These are phyloP conservation scores for Barnettozyma sp. DNA, from an alignment of 805 yeast genomes.

Conservation along the genomic window DNA sequence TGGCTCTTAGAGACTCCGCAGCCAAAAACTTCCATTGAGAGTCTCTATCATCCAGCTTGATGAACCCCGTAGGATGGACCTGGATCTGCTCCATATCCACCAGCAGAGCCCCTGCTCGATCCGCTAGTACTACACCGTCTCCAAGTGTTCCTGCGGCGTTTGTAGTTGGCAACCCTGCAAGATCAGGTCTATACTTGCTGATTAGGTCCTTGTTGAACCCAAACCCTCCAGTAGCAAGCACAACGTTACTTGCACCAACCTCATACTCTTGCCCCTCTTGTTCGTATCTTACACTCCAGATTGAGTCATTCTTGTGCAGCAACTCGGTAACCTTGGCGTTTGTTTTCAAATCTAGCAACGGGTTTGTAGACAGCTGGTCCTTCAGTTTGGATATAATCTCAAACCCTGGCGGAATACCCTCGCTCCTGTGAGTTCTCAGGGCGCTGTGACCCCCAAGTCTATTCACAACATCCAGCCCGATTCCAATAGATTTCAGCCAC, in stretches of 20 bases:
- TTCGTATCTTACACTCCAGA: slow-evolving; percentile 20
- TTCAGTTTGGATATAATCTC: slow-evolving; percentile 45
- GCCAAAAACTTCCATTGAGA: slow-evolving; percentile 48
- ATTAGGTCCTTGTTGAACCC: slow-evolving; percentile 35
- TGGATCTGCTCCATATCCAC: slow-evolving; percentile 55
- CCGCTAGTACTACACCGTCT: slow-evolving; percentile 49
- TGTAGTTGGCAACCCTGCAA: slow-evolving; percentile 43
- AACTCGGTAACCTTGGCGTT: slow-evolving; percentile 33
- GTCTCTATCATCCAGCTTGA: slow-evolving; percentile 35
- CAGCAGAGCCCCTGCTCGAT: slow-evolving; percentile 39
- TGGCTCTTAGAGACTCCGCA: slow-evolving; percentile 53
- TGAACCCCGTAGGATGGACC: slow-evolving; percentile 58
- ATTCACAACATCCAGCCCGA: slow-evolving; percentile 63
- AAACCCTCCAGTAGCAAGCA: slow-evolving; percentile 57
- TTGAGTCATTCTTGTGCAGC: not conserved
- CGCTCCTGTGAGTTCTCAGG: slow-evolving; percentile 77
- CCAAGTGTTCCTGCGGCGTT: slow-evolving; percentile 53
- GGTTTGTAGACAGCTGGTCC: slow-evolving; percentile 29
- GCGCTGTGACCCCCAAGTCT: slow-evolving; percentile 78
- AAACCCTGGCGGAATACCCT: slow-evolving; percentile 52
- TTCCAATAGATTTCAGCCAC: slow-evolving; percentile 62
- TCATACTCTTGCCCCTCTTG: slow-evolving; percentile 31
- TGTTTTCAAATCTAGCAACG: slow-evolving; percentile 30
- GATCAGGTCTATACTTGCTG: slow-evolving; percentile 39
- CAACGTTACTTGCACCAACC: slow-evolving; percentile 30